Evolutionary conservation across 1,284 basidiomycete species (phyloP).

Genomic region (Apiotrichum domesticum): DNA sequence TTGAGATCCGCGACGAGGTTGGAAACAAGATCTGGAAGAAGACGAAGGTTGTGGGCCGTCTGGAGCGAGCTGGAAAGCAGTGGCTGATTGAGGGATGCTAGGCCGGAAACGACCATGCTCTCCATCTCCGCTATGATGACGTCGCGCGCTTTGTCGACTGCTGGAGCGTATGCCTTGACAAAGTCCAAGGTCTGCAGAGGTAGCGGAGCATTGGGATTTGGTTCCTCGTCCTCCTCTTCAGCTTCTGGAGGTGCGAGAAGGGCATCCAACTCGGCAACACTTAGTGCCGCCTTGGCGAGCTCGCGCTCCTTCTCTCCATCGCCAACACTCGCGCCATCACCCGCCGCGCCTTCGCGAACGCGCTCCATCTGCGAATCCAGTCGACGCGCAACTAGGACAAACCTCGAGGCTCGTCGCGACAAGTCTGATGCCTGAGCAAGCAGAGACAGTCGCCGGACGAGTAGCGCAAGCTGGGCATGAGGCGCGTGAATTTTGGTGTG

Average conservation of each 20-base stretch:
- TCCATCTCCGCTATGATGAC: constrained; percentile 79
- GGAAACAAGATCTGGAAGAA: constrained; percentile 74
- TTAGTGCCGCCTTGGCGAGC: constrained; percentile 83
- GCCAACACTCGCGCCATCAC: constrained; percentile 19
- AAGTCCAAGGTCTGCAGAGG: constrained; percentile 62
- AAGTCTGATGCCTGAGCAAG: constrained; percentile 75
- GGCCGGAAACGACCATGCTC: constrained; percentile 69
- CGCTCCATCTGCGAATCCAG: constrained; percentile 73
- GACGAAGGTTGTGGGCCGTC: constrained; percentile 85
- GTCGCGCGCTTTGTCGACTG: constrained; percentile 63
- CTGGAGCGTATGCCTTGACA: constrained; percentile 62
- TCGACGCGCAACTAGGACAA: constrained; percentile 70
- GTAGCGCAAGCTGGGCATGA: constrained; percentile 63
- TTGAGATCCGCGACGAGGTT: constrained; percentile 74
- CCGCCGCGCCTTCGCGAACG: constrained; percentile 43
- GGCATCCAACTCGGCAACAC: constrained; percentile 67
- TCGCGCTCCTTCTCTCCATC: constrained; percentile 76
- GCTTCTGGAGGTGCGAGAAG: constrained; percentile 2
- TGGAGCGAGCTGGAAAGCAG: constrained; percentile 85
- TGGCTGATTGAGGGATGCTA: constrained; percentile 72
- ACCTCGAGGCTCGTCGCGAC: constrained; percentile 72
- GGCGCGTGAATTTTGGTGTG: constrained; percentile 76
- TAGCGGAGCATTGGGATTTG: constrained; percentile 13
- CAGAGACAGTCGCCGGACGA: constrained; percentile 66
- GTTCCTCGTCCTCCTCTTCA: constrained; percentile 4